Evolutionary conservation across 2,329 filamentous ascomycete species (phyloP).

Genomic region (Trichophyton rubrum): DNA sequence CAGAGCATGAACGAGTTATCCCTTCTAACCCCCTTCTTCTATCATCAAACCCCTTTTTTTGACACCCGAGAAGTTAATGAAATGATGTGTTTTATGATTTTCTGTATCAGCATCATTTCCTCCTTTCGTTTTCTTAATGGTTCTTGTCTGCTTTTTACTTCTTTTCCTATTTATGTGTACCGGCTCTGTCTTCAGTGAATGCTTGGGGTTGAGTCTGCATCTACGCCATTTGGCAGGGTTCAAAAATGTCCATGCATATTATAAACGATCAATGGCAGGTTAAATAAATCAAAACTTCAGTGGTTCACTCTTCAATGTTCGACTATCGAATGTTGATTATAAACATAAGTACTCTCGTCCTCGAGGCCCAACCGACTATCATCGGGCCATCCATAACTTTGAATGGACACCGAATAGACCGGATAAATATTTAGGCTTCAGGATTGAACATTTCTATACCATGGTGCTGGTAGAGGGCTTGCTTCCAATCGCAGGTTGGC

Average conservation of each 20-base stretch:
- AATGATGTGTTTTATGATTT: constrained; percentile 9
- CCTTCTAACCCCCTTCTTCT: constrained; percentile 8
- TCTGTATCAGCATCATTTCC: constrained; percentile 2
- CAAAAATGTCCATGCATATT: constrained; percentile 1
- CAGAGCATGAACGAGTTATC: constrained; percentile 32
- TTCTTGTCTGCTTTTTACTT: neutral
- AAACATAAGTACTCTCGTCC: no score
- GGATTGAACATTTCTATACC: no score
- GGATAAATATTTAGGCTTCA: no score
- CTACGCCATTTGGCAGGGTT: constrained; percentile 12
- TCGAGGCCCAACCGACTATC: no score
- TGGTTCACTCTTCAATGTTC: neutral
- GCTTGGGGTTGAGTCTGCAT: constrained; percentile 10
- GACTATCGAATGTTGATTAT: no score
- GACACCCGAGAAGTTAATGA: constrained; percentile 3
- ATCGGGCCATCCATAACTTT: no score
- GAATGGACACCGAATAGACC: no score
- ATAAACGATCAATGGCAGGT: neutral
- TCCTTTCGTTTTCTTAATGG: neutral
- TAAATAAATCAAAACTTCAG: neutral
- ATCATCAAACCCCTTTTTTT: constrained; percentile 7
- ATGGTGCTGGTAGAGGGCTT: no score
- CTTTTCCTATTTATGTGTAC: constrained; percentile 3
- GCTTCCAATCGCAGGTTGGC: no score
- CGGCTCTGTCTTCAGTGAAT: constrained; percentile 6